These are phyloP conservation scores for Aegilops tauschii DNA, from an alignment of 176 grass and related monocot genomes.

Conservation along the genomic window DNA sequence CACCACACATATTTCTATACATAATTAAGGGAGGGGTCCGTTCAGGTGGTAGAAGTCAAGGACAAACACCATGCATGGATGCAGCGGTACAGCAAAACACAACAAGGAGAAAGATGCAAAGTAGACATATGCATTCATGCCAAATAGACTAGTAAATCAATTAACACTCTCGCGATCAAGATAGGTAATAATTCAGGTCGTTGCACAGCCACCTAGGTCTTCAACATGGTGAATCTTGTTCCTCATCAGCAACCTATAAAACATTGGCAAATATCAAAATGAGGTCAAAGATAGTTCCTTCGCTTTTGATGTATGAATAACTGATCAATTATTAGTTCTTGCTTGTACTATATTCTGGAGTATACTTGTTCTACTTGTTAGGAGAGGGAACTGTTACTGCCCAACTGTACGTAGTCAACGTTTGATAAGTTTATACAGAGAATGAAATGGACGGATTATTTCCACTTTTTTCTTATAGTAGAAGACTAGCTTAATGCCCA, in stretches of 20 bases:
- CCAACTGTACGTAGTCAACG: too few relatives aligned
- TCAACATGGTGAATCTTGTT: not conserved
- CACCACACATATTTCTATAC: not conserved
- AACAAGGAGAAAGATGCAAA: not conserved
- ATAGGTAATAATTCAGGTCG: not conserved
- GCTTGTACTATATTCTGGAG: not conserved
- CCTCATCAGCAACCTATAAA: slow-evolving; percentile 31
- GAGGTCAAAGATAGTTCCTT: not conserved
- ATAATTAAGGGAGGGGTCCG: slow-evolving; percentile 5
- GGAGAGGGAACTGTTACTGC: too few relatives aligned
- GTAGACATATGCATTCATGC: slow-evolving; percentile 21
- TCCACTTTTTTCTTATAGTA: not conserved
- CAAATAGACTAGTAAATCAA: slow-evolving; percentile 1
- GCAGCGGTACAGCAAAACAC: not conserved
- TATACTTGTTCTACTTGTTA: not conserved
- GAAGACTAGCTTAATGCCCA: not conserved
- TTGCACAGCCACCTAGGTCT: not conserved
- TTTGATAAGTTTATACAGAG: too few relatives aligned
- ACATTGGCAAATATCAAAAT: not conserved
- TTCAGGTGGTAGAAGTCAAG: slow-evolving; percentile 17
- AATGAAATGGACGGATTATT: not conserved
- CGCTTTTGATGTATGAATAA: not conserved
- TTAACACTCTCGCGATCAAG: not conserved
- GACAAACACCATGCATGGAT: slow-evolving; percentile 8
- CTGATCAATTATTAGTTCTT: not conserved